Base-by-base conservation (phyloP, 306 rosid genomes). In the Canavalia ensiformis region DNA sequence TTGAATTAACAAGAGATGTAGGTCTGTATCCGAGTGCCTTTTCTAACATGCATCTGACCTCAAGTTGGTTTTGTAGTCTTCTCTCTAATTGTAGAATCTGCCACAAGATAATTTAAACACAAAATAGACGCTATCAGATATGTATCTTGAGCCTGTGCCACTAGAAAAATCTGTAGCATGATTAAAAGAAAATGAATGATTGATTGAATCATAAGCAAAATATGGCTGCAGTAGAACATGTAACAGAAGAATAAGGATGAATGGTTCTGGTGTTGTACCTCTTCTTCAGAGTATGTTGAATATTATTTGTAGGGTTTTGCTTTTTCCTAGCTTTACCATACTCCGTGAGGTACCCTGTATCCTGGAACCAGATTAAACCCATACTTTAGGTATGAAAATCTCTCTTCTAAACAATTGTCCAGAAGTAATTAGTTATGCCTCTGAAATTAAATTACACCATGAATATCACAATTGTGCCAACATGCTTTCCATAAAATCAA, bases 31-130 rank as follows among this genome's bases (percentile, higher is more conserved):
- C 99, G 68, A 93, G 80, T 75, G 98, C 93, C 44, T 82, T 91
- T 84, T 93, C 98, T 66, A 95, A 82, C 33, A 92, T 83, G 58
- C 88, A 83, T 69, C 98, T 89, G 63, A 91, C 93, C 86, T 87
- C 68, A 84, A 91, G 90, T 68, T 95, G 98, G 49, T 85, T 89
- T 82, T 92, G 92, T 79, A 95, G 75, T 84, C 93, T 88, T 80
- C 84, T 87, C 82, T 95, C 97, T 44, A 93, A 89, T 76, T 85
- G 93, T 44, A 90, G 86, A 91, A 95, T 92, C 99, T 95, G 86
- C 58, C 13, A 54, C 46, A 75, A 56, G 76, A 79, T 49, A 75
- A 68, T 70, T 45, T 51, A 63, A 74, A 29, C 59, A 84, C 63
- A 45, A 79, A 81, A 74, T 44, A 72, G 52, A 67, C 52, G 44